Evolutionary conservation across 176 grass and related monocot genomes (phyloP).

Genomic region (Lolium multiflorum): DNA sequence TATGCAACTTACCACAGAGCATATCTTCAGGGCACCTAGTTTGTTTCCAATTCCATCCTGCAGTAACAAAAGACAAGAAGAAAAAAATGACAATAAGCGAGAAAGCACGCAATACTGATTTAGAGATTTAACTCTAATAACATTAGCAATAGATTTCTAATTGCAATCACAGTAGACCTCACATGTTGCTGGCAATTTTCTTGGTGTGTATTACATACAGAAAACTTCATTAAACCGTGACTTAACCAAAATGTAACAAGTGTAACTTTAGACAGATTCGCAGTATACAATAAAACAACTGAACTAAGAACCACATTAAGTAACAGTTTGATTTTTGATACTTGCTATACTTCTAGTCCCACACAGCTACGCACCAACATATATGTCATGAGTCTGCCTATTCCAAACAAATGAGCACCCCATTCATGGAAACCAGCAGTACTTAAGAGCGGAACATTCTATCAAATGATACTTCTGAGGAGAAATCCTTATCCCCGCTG

Average conservation of each 20-base stretch:
- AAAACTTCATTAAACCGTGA: neutral
- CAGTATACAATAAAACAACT: neutral
- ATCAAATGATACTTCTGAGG: neutral
- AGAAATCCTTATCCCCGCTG: neutral
- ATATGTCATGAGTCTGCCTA: neutral
- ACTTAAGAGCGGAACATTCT: neutral
- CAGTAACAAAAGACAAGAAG: neutral
- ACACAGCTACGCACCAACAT: neutral
- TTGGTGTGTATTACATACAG: neutral
- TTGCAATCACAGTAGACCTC: neutral
- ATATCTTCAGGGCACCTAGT: conserved; percentile 46
- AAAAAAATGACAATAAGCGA: neutral
- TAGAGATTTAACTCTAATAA: neutral
- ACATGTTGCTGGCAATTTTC: neutral
- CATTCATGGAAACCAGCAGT: neutral
- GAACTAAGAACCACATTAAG: neutral
- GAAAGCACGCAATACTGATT: neutral
- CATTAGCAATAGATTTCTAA: neutral
- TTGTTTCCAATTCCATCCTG: conserved; percentile 46
- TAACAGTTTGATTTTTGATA: neutral
- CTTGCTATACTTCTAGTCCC: neutral
- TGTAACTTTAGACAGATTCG: neutral
- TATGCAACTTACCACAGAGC: conserved; percentile 36
- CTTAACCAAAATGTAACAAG: neutral
- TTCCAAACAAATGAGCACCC: neutral